phyloP scores from a whole-genome alignment of 441 rosid species.

The Capsella rubella region DNA sequence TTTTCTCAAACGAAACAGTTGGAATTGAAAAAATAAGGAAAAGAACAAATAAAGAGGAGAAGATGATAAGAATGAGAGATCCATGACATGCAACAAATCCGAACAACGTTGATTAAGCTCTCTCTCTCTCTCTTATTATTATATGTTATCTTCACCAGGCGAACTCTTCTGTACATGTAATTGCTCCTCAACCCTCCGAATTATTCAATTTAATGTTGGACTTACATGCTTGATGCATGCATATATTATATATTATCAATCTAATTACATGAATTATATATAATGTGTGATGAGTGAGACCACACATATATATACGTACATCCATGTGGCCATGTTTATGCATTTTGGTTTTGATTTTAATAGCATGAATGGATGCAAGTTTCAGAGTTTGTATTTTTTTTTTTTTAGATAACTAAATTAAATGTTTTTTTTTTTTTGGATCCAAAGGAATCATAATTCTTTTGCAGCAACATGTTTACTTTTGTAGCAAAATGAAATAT shows the following conservation, averaged over 20 bases:
- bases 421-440: too few relatives aligned
- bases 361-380: constrained; percentile 2
- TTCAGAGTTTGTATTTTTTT: not conserved
- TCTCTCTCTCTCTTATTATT: not conserved
- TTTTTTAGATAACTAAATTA: not conserved
- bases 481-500: not conserved
- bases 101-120: constrained; percentile 32
- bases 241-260: constrained; percentile 12
- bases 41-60: not conserved
- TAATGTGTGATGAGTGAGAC: not conserved
- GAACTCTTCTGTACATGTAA: constrained; percentile 29
- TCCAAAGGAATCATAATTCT: too few relatives aligned
- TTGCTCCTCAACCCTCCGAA: constrained; percentile 14
- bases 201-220: constrained; percentile 31
- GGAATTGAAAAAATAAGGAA: not conserved
- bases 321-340: constrained; percentile 20
- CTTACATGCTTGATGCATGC: constrained; percentile 35
- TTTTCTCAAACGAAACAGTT: not conserved
- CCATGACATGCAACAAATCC: constrained; percentile 30
- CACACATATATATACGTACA: not conserved
- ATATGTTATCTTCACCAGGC: constrained; percentile 37
- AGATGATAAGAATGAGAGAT: constrained; percentile 36
- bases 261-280: constrained; percentile 5
- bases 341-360: constrained; percentile 18
- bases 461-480: not conserved